Evolutionary conservation across 495 filamentous ascomycete genomes (phyloP).

Genomic region (Penicillium paradoxum): DNA sequence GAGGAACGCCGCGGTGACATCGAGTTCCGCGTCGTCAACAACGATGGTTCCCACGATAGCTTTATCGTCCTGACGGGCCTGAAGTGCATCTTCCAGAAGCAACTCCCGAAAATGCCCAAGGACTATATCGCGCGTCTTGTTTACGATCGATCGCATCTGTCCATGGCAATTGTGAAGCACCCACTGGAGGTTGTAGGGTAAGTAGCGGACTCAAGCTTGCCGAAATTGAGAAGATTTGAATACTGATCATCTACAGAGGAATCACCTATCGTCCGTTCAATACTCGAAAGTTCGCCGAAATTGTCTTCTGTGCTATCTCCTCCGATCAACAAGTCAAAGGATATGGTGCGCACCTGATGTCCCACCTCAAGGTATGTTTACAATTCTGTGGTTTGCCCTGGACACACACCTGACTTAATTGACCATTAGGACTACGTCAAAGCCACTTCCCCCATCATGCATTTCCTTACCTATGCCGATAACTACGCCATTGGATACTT

Average conservation of each 20-base stretch:
- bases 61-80: slow-evolving; percentile 91
- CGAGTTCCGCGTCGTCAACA: slow-evolving; percentile 97
- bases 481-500: slow-evolving; percentile 99
- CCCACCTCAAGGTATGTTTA: slow-evolving; percentile 68
- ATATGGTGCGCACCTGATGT: slow-evolving; percentile 97
- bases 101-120: slow-evolving; percentile 98
- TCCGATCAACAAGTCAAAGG: slow-evolving; percentile 98
- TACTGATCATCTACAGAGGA: slow-evolving; percentile 49
- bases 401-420: slow-evolving; percentile 11
- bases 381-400: not conserved
- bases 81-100: slow-evolving; percentile 98
- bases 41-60: slow-evolving; percentile 82
- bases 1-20: slow-evolving; percentile 96
- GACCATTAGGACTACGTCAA: slow-evolving; percentile 80
- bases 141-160: slow-evolving; percentile 93
- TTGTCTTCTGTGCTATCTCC: slow-evolving; percentile 97
- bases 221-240: not conserved
- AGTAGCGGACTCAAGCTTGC: slow-evolving; percentile 13
- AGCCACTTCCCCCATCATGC: slow-evolving; percentile 93
- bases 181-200: slow-evolving; percentile 86
- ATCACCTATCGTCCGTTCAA: slow-evolving; percentile 98
- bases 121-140: slow-evolving; percentile 97
- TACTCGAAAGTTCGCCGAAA: slow-evolving; percentile 89
- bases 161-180: slow-evolving; percentile 96
- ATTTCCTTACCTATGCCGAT: slow-evolving; percentile 97